A percentile compares a stretch with the other conserved stretches of the same genome.
These are phyloP conservation scores for Herpetomonas tarakana DNA, from an alignment of 208 protist species.

Conservation along the genomic window DNA sequence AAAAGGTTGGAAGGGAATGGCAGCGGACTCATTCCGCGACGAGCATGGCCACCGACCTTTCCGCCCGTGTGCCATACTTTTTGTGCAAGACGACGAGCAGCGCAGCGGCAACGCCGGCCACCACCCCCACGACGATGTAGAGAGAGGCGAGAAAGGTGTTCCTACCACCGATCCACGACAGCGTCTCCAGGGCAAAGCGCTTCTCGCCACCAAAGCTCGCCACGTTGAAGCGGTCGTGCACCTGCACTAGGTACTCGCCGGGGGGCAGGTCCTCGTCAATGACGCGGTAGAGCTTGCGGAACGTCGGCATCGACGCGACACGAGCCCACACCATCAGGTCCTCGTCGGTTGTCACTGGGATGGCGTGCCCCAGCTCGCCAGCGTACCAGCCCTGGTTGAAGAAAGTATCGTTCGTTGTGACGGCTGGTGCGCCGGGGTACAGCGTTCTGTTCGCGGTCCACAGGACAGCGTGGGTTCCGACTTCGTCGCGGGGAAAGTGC, in stretches of 20 bases:
- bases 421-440: constrained; percentile 20
- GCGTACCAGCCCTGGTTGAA: constrained; percentile 88
- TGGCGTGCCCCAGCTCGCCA: constrained; percentile 69
- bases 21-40: constrained; percentile 26
- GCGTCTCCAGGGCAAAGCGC: constrained; percentile 91
- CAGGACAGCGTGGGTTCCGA: constrained; percentile 9
- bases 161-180: constrained; percentile 94
- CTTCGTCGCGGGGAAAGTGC: constrained; percentile 19
- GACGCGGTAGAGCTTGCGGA: constrained; percentile 97
- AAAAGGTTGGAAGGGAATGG: no score
- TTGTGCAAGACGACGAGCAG: constrained; percentile 45
- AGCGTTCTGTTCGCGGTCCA: constrained; percentile 53
- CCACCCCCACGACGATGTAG: constrained; percentile 90
- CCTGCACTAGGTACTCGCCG: constrained; percentile 88
- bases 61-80: constrained; percentile 31
- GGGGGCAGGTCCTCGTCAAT: constrained; percentile 76
- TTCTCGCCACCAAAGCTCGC: constrained; percentile 93
- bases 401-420: constrained; percentile 59
- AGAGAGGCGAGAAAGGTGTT: constrained; percentile 93
- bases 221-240: constrained; percentile 92
- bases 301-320: constrained; percentile 93
- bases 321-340: constrained; percentile 99
- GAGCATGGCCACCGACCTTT: constrained; percentile 33
- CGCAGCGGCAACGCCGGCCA: constrained; percentile 81
- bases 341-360: constrained; percentile 91